Evolutionary conservation across 1,284 basidiomycete genomes (phyloP).

Genomic region (Naganishia sp.): DNA sequence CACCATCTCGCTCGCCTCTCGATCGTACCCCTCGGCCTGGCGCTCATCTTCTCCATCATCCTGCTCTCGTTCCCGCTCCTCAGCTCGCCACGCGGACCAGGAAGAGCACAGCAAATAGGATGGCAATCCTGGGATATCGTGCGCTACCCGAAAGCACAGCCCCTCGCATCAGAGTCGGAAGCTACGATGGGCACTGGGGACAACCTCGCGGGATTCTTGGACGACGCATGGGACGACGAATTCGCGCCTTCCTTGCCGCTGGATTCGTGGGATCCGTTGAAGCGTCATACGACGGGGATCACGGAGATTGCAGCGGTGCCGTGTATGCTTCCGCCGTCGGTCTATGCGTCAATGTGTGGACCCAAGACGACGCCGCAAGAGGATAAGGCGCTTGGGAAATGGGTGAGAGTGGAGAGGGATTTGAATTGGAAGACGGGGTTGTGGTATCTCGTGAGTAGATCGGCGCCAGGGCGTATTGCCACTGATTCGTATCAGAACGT

Average conservation of each 20-base stretch:
- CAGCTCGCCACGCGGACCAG: conserved; percentile 62
- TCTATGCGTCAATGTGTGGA: conserved; percentile 63
- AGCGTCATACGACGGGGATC: conserved; percentile 80
- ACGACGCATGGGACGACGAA: conserved; percentile 58
- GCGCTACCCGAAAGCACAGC: conserved; percentile 35
- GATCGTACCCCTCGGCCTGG: conserved; percentile 59
- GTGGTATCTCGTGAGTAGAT: conserved; percentile 60
- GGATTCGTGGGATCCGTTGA: conserved; percentile 72
- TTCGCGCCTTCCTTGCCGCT: conserved; percentile 69
- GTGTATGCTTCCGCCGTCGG: conserved; percentile 67
- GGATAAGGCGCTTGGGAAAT: conserved; percentile 33
- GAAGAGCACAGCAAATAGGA: conserved; percentile 69
- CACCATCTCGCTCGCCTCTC: conserved; percentile 36
- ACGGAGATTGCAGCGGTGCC: conserved; percentile 59
- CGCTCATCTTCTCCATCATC: conserved; percentile 67
- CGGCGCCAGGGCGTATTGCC: not conserved
- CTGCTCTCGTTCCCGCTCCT: conserved; percentile 54
- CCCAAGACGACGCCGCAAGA: conserved; percentile 30
- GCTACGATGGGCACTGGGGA: conserved; percentile 61
- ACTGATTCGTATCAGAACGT: conserved; percentile 60
- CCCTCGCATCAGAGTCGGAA: conserved; percentile 34
- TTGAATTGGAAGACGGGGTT: conserved; percentile 69
- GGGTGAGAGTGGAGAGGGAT: conserved; percentile 63
- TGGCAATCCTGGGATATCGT: conserved; percentile 88
- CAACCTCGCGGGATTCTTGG: conserved; percentile 54